These are phyloP conservation scores for Sphagnum tenellum DNA, from an alignment of 225 moss, liverwort and hornwort genomes.

Conservation along the genomic window DNA sequence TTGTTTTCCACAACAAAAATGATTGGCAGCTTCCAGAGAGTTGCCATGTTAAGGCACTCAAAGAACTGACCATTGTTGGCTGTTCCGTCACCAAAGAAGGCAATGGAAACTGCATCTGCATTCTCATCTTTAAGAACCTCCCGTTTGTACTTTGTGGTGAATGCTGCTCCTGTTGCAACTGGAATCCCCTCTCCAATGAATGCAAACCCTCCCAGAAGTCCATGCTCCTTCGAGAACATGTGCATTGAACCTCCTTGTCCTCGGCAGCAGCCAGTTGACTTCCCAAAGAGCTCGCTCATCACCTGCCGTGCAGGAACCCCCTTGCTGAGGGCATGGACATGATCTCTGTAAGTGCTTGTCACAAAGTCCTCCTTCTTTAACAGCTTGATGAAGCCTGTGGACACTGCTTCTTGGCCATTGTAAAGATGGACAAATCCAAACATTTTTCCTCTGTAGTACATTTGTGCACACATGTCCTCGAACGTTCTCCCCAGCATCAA, in stretches of 20 bases:
- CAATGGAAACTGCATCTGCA: conserved; percentile 62
- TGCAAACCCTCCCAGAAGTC: conserved; percentile 82
- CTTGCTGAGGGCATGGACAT: conserved; percentile 90
- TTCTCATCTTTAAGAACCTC: conserved; percentile 89
- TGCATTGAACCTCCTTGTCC: conserved; percentile 98
- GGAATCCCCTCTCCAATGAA: conserved; percentile 96
- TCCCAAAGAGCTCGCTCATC: conserved; percentile 90
- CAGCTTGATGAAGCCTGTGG: conserved; percentile 75
- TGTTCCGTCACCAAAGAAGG: conserved; percentile 91
- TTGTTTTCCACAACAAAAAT: conserved; percentile 96
- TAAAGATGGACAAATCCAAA: conserved; percentile 96
- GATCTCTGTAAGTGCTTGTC: conserved; percentile 88
- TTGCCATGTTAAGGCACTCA: conserved; percentile 94
- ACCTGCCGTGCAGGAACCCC: conserved; percentile 79
- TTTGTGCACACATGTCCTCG: conserved; percentile 96
- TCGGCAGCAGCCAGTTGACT: conserved; percentile 74
- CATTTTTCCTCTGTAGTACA: conserved; percentile 98
- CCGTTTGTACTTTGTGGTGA: conserved; percentile 72
- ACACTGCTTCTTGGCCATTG: conserved; percentile 93
- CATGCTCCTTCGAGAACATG: conserved; percentile 87
- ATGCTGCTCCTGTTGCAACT: conserved; percentile 82
- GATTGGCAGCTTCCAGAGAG: conserved; percentile 83
- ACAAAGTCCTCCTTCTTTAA: conserved; percentile 87
- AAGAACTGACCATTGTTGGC: conserved; percentile 98
- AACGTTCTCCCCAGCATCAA: conserved; percentile 74